Percentiles rank a stretch among this genome's conserved stretches.
These are phyloP conservation scores for Ceratocystis destructans DNA, from an alignment of 2,329 filamentous ascomycete species.

Conservation along the genomic window DNA sequence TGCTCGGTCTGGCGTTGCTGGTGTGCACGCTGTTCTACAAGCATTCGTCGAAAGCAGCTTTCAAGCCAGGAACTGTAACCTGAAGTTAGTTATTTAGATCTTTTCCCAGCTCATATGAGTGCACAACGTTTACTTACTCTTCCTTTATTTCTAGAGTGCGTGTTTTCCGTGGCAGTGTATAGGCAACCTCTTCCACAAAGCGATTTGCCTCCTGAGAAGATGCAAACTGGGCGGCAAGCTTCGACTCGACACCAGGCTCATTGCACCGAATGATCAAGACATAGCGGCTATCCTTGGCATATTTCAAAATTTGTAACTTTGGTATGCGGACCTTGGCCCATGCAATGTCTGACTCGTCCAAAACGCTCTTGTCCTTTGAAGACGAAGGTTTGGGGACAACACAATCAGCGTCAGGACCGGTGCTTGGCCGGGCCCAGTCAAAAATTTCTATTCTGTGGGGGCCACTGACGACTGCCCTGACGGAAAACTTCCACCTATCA, in stretches of 20 bases:
- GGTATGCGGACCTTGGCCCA: constrained; percentile 3
- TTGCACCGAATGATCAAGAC: neutral
- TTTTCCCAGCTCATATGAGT: neutral
- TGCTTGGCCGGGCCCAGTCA: constrained; percentile 9
- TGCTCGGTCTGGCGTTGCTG: neutral
- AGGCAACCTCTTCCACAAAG: neutral
- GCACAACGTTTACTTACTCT: neutral
- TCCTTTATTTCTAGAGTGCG: neutral
- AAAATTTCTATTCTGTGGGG: constrained; percentile 8
- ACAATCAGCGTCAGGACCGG: neutral
- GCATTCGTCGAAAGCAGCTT: neutral
- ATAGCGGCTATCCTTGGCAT: neutral
- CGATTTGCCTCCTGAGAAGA: neutral
- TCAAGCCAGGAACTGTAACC: neutral
- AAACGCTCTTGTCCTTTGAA: neutral
- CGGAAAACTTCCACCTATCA: neutral
- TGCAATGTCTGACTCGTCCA: neutral
- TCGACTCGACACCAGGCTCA: neutral
- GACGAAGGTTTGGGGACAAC: neutral
- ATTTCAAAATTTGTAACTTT: neutral
- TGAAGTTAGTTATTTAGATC: neutral
- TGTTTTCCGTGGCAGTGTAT: neutral
- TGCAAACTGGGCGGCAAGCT: constrained; percentile 8
- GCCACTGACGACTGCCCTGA: constrained; percentile 15
- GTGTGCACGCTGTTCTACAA: neutral